Evolutionary conservation across 2,329 filamentous ascomycete species (phyloP).

Genomic region (Colletotrichum karsti): DNA sequence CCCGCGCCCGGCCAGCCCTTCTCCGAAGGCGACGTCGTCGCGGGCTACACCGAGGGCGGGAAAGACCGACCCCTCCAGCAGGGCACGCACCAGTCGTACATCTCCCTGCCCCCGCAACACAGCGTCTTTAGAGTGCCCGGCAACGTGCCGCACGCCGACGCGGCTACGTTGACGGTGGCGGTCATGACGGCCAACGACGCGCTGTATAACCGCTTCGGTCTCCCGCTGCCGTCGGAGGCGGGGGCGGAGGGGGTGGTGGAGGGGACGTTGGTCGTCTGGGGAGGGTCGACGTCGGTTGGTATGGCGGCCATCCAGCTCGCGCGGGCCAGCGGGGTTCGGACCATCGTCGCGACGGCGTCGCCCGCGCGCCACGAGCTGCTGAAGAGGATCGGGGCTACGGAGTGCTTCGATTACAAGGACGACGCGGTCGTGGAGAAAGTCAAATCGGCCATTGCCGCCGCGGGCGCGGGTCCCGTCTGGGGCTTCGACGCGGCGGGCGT

Average conservation of each 20-base stretch:
- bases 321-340: conserved; percentile 34
- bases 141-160: neutral
- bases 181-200: neutral
- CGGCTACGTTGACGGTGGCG: neutral
- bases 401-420: conserved; percentile 42
- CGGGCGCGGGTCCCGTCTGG: too few relatives aligned
- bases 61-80: neutral
- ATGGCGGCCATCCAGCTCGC: conserved; percentile 45
- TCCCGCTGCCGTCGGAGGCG: neutral
- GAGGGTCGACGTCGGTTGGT: conserved; percentile 42
- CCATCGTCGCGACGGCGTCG: conserved; percentile 41
- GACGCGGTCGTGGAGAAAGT: too few relatives aligned
- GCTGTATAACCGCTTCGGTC: neutral
- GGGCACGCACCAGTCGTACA: neutral
- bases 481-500: too few relatives aligned
- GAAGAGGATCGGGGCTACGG: conserved; percentile 39
- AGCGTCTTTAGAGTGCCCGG: neutral
- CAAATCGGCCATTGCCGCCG: too few relatives aligned
- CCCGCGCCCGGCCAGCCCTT: neutral
- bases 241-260: neutral
- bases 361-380: conserved; percentile 39
- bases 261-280: conserved; percentile 40
- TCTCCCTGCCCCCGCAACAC: neutral
- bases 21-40: too few relatives aligned
- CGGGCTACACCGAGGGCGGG: too few relatives aligned